Percentiles rank a stretch among this genome's conserved stretches.
Conservation (phyloP, 805 yeast genomes). For the Wickerhamomyces hampshirensis region DNA sequence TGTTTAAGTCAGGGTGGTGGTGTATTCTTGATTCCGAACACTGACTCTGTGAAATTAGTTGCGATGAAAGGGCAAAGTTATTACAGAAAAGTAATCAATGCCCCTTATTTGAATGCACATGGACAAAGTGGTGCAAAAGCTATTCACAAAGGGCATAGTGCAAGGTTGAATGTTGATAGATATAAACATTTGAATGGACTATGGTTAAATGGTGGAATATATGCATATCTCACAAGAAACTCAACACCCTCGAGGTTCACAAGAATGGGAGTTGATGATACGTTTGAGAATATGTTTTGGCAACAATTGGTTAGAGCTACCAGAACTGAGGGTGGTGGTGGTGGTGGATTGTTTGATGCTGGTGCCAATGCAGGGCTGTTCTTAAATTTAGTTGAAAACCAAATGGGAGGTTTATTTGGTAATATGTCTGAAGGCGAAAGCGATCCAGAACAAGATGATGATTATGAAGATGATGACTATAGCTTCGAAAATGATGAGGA, state of each 20-base stretch:
- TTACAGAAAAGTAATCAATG: slow-evolving; percentile 39
- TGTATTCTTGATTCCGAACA: slow-evolving; percentile 32
- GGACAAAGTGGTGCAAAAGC: slow-evolving; percentile 66
- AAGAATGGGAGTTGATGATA: slow-evolving; percentile 2
- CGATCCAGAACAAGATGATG: slow-evolving; percentile 3
- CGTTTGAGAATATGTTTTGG: slow-evolving; percentile 11
- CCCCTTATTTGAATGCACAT: slow-evolving; percentile 70
- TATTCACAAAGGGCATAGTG: slow-evolving; percentile 49
- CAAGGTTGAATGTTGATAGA: slow-evolving; percentile 47
- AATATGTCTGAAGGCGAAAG: slow-evolving; percentile 1
- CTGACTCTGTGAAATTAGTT: slow-evolving; percentile 27
- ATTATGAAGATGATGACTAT: slow-evolving; percentile 12
- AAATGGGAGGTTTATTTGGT: slow-evolving; percentile 1
- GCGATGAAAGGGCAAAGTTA: slow-evolving; percentile 20
- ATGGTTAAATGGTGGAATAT: slow-evolving; percentile 59
- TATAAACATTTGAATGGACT: slow-evolving; percentile 50
- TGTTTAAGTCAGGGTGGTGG: slow-evolving; percentile 27
- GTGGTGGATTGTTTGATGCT: slow-evolving; percentile 19
- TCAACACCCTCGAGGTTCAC: slow-evolving; percentile 4
- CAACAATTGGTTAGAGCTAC: slow-evolving; percentile 15
- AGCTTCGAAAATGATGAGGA: slow-evolving; percentile 21
- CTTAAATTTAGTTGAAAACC: slow-evolving; percentile 3
- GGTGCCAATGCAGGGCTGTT: slow-evolving; percentile 19
- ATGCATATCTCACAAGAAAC: slow-evolving; percentile 39
- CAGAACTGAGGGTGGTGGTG: slow-evolving; percentile 7